phyloP scores from a whole-genome alignment of 495 filamentous ascomycete species.

The Penicillium argentinense region DNA sequence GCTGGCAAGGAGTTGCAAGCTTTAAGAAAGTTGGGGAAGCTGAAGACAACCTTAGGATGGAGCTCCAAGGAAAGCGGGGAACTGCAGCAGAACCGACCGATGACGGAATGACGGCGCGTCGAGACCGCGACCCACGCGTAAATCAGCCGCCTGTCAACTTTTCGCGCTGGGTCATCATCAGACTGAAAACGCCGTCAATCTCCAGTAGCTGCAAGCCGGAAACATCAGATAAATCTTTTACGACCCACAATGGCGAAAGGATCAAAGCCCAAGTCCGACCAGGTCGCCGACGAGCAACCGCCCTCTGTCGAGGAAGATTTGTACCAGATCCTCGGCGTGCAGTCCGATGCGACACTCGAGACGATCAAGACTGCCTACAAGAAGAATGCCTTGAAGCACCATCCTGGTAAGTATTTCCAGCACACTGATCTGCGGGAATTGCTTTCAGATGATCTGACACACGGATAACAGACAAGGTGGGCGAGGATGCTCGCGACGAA shows the following conservation, averaged over 20 bases:
- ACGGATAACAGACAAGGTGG: slow-evolving; percentile 62
- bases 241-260: slow-evolving; percentile 19
- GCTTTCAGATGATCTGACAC: no score
- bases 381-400: slow-evolving; percentile 82
- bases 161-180: no score
- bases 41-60: no score
- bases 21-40: no score
- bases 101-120: no score
- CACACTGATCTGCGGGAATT: no score
- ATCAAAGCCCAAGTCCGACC: slow-evolving; percentile 13
- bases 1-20: no score
- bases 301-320: slow-evolving; percentile 67
- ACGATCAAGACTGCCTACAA: slow-evolving; percentile 96
- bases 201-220: no score
- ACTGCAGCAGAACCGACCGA: no score
- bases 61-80: no score
- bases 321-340: slow-evolving; percentile 81
- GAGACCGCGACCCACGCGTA: no score
- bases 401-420: slow-evolving; percentile 74
- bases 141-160: no score
- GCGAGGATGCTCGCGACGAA: slow-evolving; percentile 57
- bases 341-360: slow-evolving; percentile 64
- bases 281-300: slow-evolving; percentile 26
- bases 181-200: neutral
- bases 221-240: neutral